A percentile compares a stretch with the other conserved stretches of the same genome.
Conservation (phyloP, 2,329 filamentous ascomycete genomes). For the Microcyclosporella mali region DNA sequence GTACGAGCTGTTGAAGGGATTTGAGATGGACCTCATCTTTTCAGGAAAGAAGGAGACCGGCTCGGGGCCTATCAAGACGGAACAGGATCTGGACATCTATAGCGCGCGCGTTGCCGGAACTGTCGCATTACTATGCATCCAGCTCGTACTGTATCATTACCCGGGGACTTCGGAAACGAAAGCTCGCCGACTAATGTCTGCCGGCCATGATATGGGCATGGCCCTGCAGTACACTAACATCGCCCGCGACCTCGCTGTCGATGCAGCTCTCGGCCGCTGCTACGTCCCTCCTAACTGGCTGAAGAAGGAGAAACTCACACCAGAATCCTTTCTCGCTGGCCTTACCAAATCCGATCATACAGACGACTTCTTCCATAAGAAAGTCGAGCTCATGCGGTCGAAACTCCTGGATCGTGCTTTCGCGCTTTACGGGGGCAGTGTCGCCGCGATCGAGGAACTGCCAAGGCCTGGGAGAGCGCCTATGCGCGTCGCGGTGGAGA, state of each 20-base stretch:
- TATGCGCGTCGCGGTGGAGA: conserved; percentile 64
- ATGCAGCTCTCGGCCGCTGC: conserved; percentile 59
- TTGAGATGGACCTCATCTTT: conserved; percentile 62
- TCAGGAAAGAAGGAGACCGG: conserved; percentile 6
- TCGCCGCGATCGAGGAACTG: conserved; percentile 54
- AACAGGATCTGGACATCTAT: conserved; percentile 57
- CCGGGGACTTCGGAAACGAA: conserved; percentile 26
- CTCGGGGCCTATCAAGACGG: conserved; percentile 50
- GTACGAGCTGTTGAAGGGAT: conserved; percentile 60
- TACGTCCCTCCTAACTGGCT: conserved; percentile 65
- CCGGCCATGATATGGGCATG: conserved; percentile 62
- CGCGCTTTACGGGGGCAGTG: conserved; percentile 50
- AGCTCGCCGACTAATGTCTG: conserved; percentile 45
- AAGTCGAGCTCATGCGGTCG: conserved; percentile 47
- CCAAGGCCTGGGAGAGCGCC: conserved; percentile 56
- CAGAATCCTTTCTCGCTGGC: conserved; percentile 48
- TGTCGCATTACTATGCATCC: conserved; percentile 61
- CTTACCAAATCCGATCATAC: conserved; percentile 12
- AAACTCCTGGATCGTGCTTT: conserved; percentile 57
- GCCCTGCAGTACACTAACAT: conserved; percentile 75
- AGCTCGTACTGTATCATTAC: conserved; percentile 59
- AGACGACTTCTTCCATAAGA: conserved; percentile 40
- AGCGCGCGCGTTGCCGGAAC: conserved; percentile 65
- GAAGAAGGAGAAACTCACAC: conserved; percentile 49
- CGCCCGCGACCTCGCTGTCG: conserved; percentile 63